Percentiles rank a stretch among this genome's conserved stretches.
Conservation (phyloP, 2,329 filamentous ascomycete species). For the Waltergamsia citrina region DNA sequence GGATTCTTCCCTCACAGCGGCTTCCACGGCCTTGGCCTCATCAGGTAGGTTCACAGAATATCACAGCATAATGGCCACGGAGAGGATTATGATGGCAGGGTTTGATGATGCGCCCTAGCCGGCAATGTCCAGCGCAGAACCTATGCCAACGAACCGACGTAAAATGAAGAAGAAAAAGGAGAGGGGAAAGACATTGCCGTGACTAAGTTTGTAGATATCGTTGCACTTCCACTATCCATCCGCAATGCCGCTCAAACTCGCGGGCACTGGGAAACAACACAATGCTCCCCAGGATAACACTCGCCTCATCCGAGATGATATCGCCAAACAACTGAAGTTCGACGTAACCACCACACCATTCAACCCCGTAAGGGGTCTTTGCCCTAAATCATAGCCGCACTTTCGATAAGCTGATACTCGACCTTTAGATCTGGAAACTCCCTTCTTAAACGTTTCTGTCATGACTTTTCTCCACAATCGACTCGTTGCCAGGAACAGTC, state of each 20-base stretch:
- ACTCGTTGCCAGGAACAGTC: too few relatives aligned
- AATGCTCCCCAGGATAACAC: constrained; percentile 69
- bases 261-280: constrained; percentile 13
- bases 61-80: constrained; percentile 89
- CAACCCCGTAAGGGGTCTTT: constrained; percentile 71
- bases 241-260: constrained; percentile 13
- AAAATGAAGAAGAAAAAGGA: not conserved
- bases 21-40: constrained; percentile 71
- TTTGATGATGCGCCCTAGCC: constrained; percentile 39
- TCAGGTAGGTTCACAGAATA: constrained; percentile 77
- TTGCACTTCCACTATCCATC: constrained; percentile 29
- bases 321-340: constrained; percentile 95
- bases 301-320: constrained; percentile 92
- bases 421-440: too few relatives aligned
- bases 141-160: constrained; percentile 24
- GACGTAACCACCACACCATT: constrained; percentile 89
- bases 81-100: constrained; percentile 85
- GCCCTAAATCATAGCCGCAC: constrained; percentile 88
- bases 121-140: constrained; percentile 87
- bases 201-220: constrained; percentile 12
- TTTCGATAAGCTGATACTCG: constrained; percentile 87
- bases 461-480: too few relatives aligned
- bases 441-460: too few relatives aligned
- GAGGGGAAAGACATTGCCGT: constrained; percentile 23
- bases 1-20: constrained; percentile 67